These are phyloP conservation scores for Scenedesmus sp. DNA, from an alignment of 163 green algal genomes.

Conservation along the genomic window DNA sequence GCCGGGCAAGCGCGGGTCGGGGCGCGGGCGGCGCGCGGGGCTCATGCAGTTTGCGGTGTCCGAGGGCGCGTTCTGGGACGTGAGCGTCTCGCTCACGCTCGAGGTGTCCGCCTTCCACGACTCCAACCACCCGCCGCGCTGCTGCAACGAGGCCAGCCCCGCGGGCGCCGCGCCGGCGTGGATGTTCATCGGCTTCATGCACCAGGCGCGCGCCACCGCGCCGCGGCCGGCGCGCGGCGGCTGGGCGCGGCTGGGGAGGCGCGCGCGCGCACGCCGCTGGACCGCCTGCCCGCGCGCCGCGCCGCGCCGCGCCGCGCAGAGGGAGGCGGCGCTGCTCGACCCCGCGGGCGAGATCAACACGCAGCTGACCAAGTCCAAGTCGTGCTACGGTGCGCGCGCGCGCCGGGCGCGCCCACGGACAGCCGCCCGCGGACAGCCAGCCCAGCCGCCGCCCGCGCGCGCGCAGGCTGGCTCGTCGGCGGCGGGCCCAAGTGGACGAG, in stretches of 20 bases:
- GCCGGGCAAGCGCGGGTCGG: not conserved
- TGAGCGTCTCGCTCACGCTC: conserved; percentile 5
- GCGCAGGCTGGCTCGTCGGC: conserved; percentile 7
- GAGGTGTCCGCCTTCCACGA: conserved; percentile 14
- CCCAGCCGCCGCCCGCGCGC: no score
- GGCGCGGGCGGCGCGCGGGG: not conserved
- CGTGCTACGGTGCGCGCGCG: conserved; percentile 8
- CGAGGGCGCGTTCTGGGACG: conserved; percentile 7
- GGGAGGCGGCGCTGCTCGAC: not conserved
- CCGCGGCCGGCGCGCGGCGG: no score
- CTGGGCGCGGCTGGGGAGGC: no score
- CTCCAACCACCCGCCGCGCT: not conserved
- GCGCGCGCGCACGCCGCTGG: no score
- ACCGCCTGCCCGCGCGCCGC: no score
- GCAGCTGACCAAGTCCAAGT: conserved; percentile 3
- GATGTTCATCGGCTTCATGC: conserved; percentile 39
- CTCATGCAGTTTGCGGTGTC: conserved; percentile 4
- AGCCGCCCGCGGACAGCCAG: no score
- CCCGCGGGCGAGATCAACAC: conserved; percentile 27
- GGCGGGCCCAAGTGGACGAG: not conserved
- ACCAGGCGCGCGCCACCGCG: no score
- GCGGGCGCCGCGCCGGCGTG: not conserved
- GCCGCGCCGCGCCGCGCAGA: no score
- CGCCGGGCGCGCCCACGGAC: no score
- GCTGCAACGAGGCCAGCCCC: not conserved